Percentiles rank a stretch among this genome's conserved stretches.
Evolutionary conservation across 1,139 yeast species (phyloP).

Genomic region (Scheffersomyces quercinus): DNA sequence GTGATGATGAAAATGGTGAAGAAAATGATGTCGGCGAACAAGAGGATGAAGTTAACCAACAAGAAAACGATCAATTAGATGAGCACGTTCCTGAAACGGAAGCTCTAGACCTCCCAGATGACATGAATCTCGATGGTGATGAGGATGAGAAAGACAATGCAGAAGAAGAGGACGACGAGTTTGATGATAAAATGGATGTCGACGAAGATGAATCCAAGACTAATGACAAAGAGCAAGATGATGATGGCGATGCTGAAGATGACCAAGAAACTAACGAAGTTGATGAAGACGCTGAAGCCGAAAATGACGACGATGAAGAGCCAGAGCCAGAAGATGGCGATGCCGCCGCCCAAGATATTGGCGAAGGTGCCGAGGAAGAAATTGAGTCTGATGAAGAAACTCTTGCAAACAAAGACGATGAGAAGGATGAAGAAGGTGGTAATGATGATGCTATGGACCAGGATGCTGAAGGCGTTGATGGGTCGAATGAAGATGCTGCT

Average conservation of each 20-base stretch:
- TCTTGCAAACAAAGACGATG: slow-evolving; percentile 20
- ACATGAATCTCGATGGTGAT: slow-evolving; percentile 74
- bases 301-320: slow-evolving; percentile 27
- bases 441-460: slow-evolving; percentile 28
- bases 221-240: slow-evolving; percentile 20
- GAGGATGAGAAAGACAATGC: slow-evolving; percentile 56
- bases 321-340: slow-evolving; percentile 27
- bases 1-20: slow-evolving; percentile 46
- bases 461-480: slow-evolving; percentile 44
- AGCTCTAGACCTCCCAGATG: slow-evolving; percentile 82
- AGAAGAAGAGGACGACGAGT: slow-evolving; percentile 35
- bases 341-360: slow-evolving; percentile 26
- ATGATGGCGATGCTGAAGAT: slow-evolving; percentile 19
- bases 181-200: slow-evolving; percentile 27
- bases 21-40: slow-evolving; percentile 77
- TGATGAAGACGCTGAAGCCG: slow-evolving; percentile 26
- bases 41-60: slow-evolving; percentile 73
- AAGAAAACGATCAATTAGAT: slow-evolving; percentile 71
- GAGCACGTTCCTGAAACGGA: slow-evolving; percentile 78
- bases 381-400: slow-evolving; percentile 18
- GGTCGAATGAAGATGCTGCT: slow-evolving; percentile 50
- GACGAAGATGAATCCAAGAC: slow-evolving; percentile 18
- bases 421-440: slow-evolving; percentile 26
- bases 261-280: slow-evolving; percentile 23
- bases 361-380: slow-evolving; percentile 12